Evolutionary conservation across 2,329 filamentous ascomycete genomes (phyloP).

Genomic region (Trichoderma lentiforme): DNA sequence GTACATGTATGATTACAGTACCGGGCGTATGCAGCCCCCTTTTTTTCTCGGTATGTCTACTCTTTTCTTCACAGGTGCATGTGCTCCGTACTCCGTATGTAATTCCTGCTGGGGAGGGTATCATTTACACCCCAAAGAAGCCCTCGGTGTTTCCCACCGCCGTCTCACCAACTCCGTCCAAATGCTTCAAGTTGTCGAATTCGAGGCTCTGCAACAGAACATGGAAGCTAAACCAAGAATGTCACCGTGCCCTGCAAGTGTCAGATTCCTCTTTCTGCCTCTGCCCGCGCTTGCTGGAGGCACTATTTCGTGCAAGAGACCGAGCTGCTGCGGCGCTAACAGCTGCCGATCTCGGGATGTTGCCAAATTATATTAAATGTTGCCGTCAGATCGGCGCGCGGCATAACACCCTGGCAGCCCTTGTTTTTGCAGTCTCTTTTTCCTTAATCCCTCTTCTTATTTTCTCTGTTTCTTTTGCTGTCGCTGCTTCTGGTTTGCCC

Average conservation of each 20-base stretch:
- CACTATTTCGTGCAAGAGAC: background rate
- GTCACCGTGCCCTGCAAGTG: background rate
- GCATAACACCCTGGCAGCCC: background rate
- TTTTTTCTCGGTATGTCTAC: background rate
- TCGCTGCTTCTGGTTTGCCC: background rate
- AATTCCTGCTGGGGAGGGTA: background rate
- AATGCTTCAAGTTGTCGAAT: background rate
- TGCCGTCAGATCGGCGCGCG: constrained; percentile 11
- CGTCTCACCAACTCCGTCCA: background rate
- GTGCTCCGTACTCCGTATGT: background rate
- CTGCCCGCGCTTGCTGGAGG: background rate
- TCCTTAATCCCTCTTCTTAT: background rate
- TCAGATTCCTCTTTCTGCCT: background rate
- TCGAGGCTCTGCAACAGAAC: background rate
- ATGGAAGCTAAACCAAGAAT: background rate
- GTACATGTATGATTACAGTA: background rate
- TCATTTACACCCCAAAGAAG: background rate
- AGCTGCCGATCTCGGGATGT: constrained; percentile 14
- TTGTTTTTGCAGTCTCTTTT: background rate
- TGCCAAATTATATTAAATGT: background rate
- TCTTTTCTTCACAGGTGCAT: background rate
- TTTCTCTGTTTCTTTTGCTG: background rate
- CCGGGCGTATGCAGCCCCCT: background rate
- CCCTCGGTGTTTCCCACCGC: background rate
- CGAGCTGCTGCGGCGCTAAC: constrained; percentile 13